Percentiles rank a stretch among this genome's conserved stretches.
These are phyloP conservation scores for Suillus discolor DNA, from an alignment of 768 basidiomycete genomes.

Conservation along the genomic window DNA sequence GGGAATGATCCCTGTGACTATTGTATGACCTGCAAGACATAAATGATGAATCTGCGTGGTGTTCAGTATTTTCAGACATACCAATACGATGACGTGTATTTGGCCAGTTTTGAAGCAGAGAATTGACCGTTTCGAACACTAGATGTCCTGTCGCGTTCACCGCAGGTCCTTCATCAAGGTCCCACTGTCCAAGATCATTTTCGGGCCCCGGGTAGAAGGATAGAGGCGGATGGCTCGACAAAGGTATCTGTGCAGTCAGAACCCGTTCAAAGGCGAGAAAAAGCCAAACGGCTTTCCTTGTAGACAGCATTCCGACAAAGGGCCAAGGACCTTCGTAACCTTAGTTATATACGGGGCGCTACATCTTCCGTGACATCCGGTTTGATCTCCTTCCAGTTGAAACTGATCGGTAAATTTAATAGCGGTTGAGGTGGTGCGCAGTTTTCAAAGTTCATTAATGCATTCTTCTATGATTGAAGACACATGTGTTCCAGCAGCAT, in stretches of 20 bases:
- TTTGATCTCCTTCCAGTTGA: no score
- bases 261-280: no score
- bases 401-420: no score
- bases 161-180: constrained; percentile 21
- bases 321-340: not conserved
- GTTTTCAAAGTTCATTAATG: no score
- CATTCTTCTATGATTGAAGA: no score
- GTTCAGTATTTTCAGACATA: constrained; percentile 9
- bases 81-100: constrained; percentile 41
- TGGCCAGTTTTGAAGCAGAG: constrained; percentile 41
- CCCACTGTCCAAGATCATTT: constrained; percentile 17
- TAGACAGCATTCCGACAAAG: not conserved
- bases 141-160: constrained; percentile 34
- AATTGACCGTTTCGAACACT: constrained; percentile 36
- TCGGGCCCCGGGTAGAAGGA: no score
- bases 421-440: no score
- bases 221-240: no score
- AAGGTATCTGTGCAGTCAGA: no score
- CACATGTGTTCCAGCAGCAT: no score
- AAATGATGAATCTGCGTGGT: not conserved
- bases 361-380: no score
- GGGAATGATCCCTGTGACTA: constrained; percentile 37
- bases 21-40: constrained; percentile 25
- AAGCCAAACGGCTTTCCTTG: not conserved
- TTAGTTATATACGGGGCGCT: not conserved